Percentiles rank a stretch among this genome's conserved stretches.
phyloP scores from a whole-genome alignment of 768 basidiomycete genomes.

The Podaxis sp. region DNA sequence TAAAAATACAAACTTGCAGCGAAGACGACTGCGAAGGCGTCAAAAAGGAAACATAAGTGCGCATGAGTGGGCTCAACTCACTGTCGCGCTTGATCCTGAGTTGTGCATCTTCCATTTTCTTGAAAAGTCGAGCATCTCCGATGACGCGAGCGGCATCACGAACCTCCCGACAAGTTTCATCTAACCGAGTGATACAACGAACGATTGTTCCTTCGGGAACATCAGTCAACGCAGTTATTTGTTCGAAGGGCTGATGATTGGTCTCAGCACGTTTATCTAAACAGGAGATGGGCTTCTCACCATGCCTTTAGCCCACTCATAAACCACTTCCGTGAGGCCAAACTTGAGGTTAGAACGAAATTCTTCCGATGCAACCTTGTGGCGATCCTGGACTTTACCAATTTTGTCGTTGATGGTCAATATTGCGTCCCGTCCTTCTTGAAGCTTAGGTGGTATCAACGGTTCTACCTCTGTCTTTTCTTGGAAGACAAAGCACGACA shows the following conservation, averaged over 20 bases:
- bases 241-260: slow-evolving; percentile 77
- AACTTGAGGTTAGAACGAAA: slow-evolving; percentile 80
- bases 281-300: slow-evolving; percentile 36
- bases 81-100: slow-evolving; percentile 94
- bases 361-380: slow-evolving; percentile 76
- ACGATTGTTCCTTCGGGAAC: slow-evolving; percentile 97
- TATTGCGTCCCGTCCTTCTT: slow-evolving; percentile 78
- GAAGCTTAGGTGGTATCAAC: slow-evolving; percentile 69
- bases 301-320: slow-evolving; percentile 99
- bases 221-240: slow-evolving; percentile 90
- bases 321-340: slow-evolving; percentile 93
- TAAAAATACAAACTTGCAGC: slow-evolving; percentile 87
- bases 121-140: slow-evolving; percentile 92
- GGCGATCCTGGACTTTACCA: slow-evolving; percentile 69
- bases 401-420: slow-evolving; percentile 74
- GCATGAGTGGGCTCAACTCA: slow-evolving; percentile 37
- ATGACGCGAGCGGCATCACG: slow-evolving; percentile 96
- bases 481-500: slow-evolving; percentile 97
- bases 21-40: slow-evolving; percentile 59
- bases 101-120: slow-evolving; percentile 97
- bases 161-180: slow-evolving; percentile 96
- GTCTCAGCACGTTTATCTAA: neutral
- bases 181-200: slow-evolving; percentile 89
- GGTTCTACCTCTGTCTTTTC: slow-evolving; percentile 95
- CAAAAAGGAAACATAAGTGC: neutral